Conservation (phyloP, 176 grass and related monocot species). For the Ampelocalamus luodianensis region DNA sequence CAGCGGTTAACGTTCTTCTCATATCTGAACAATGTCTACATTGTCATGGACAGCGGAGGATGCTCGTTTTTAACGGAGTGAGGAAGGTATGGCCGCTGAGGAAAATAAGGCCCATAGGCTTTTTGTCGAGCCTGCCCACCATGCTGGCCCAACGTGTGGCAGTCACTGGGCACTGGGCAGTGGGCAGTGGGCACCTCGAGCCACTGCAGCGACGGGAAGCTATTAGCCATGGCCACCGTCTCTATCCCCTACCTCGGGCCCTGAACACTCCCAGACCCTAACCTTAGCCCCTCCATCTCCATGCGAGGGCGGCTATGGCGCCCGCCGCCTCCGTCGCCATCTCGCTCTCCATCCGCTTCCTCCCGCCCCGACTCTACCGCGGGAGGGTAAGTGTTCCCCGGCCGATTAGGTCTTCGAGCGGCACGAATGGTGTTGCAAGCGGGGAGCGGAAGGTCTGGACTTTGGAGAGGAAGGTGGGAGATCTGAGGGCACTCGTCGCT, state of each 20-base stretch:
- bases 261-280: constrained; percentile 9
- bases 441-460: constrained; percentile 32
- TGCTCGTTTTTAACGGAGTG: too few species aligned
- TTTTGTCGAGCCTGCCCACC: too few species aligned
- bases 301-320: constrained; percentile 58
- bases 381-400: background rate
- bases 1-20: too few species aligned
- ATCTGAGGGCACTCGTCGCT: constrained; percentile 50
- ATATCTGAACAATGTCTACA: too few species aligned
- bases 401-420: constrained; percentile 49
- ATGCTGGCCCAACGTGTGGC: background rate
- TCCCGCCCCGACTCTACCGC: background rate
- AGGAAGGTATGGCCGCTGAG: background rate
- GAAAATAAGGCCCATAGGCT: background rate
- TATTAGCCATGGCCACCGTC: background rate
- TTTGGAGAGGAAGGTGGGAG: constrained; percentile 44
- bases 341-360: constrained; percentile 11
- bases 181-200: background rate
- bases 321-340: constrained; percentile 40
- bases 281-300: background rate
- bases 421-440: background rate
- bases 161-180: background rate
- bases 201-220: background rate
- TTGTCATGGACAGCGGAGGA: too few species aligned
- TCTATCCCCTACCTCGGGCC: background rate